Evolutionary conservation across 1,284 basidiomycete species (phyloP), one percentile per base, ranked within the genome.

Genomic region (Cryptococcus hybrid): DNA sequence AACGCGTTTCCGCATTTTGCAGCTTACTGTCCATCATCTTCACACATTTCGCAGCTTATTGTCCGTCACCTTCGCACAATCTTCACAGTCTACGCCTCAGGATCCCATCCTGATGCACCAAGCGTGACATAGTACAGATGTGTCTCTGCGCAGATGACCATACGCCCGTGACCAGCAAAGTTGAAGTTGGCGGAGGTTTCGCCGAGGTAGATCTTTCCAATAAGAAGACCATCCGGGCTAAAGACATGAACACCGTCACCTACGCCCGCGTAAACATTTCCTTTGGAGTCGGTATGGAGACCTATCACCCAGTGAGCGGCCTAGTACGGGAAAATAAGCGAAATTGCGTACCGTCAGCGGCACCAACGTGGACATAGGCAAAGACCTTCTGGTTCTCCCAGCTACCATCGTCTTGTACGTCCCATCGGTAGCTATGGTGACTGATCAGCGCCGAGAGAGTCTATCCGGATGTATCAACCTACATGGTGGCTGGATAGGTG

Each of bases 181-280:
- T 84, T 82, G 66, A 78, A 77, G 69, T 90, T 87, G 34, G 88
- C 83, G 3, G 82, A 80, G 0, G 79, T 80, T 3, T 73, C 79
- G 13, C 84, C 85, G 0, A 86, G 59, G 77, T 86, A 89, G 70
- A 90, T 85, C 74, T 90, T 90, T 45, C 88, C 88, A 8, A 90
- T 76, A 2, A 90, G 79, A 2, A 79, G 82, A 2, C 88, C 88
- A 12, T 81, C 67, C 0, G 82, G 66, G 67, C 84, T 83, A 83
- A 85, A 89, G 2, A 90, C 86, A 30, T 88, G 84, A 1, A 88
- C 84, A 46, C 89, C 89, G 64, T 91, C 89, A 5, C 84, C 86
- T 58, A 82, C 83, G 2, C 86, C 86, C 13, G 84, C 79, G 62
- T 88, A 89, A 1, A 89, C 82, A 65, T 89, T 88, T 2, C 87